Conservation (phyloP, 1,139 yeast species). For the Lodderomyces elongisporus region DNA sequence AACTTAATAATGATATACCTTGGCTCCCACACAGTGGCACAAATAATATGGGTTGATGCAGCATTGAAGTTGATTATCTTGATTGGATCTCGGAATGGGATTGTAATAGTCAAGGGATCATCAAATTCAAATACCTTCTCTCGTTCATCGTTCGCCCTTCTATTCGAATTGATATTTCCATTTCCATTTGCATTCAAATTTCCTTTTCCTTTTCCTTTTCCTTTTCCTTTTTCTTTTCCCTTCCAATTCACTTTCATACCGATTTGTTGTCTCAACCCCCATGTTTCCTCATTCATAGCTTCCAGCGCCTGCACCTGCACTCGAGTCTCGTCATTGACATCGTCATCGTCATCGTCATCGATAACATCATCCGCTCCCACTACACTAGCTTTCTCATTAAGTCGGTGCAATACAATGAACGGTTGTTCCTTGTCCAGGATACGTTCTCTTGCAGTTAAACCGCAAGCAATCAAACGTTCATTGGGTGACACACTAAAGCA, state of each 20-base stretch:
- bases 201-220: too few relatives aligned
- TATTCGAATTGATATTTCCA: too few relatives aligned
- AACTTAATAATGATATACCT: slow-evolving; percentile 72
- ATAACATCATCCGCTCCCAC: too few relatives aligned
- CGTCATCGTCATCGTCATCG: neutral
- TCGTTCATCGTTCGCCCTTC: too few relatives aligned
- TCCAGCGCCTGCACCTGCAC: too few relatives aligned
- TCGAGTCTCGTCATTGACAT: neutral
- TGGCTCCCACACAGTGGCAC: slow-evolving; percentile 82
- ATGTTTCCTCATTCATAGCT: too few relatives aligned
- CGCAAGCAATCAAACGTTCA: slow-evolving; percentile 68
- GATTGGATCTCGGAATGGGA: slow-evolving; percentile 84
- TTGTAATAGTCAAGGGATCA: slow-evolving; percentile 65
- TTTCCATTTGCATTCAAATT: too few relatives aligned
- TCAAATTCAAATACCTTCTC: too few relatives aligned
- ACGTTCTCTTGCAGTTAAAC: slow-evolving; percentile 75
- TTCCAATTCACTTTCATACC: neutral
- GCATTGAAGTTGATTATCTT: slow-evolving; percentile 67
- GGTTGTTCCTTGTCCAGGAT: slow-evolving; percentile 73
- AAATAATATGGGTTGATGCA: slow-evolving; percentile 64
- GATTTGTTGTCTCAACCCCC: too few relatives aligned
- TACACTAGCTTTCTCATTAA: slow-evolving; percentile 19
- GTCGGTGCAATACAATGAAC: slow-evolving; percentile 61
- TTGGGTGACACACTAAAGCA: slow-evolving; percentile 68
- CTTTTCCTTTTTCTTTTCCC: neutral